Evolutionary conservation across 106 monocot species (phyloP).

Genomic region (Acorus calamus): DNA sequence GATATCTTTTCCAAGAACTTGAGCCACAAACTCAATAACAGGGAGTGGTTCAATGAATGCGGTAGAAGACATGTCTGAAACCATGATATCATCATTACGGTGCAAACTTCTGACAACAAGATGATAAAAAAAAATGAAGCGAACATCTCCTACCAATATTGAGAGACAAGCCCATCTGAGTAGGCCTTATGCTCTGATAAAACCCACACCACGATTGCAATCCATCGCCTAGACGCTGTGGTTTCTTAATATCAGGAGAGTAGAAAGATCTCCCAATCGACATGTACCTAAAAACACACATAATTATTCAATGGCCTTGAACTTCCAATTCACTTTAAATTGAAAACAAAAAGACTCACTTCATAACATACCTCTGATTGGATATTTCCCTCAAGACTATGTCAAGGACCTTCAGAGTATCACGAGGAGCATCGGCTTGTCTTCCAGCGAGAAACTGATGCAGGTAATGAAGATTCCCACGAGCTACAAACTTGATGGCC

Average conservation of each 20-base stretch:
- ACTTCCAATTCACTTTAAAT: not conserved
- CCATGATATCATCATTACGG: no score
- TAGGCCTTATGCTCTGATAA: conserved; percentile 89
- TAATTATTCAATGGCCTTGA: not conserved
- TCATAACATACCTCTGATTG: conserved; percentile 44
- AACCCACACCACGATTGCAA: conserved; percentile 88
- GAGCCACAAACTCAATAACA: conserved; percentile 79
- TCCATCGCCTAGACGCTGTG: conserved; percentile 73
- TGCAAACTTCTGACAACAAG: not conserved
- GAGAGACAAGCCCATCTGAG: conserved; percentile 89
- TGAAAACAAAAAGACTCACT: not conserved
- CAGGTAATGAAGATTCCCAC: conserved; percentile 58
- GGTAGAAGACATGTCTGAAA: conserved; percentile 76
- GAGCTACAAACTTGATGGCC: conserved; percentile 72
- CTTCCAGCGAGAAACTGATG: conserved; percentile 58
- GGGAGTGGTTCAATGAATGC: conserved; percentile 95
- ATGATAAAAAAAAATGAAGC: not conserved
- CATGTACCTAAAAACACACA: conserved; percentile 38
- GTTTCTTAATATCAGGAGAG: conserved; percentile 73
- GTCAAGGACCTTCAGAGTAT: conserved; percentile 68
- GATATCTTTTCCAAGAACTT: conserved; percentile 64
- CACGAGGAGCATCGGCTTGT: conserved; percentile 56
- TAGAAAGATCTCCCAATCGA: conserved; percentile 75
- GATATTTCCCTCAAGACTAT: conserved; percentile 69
- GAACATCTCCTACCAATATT: conserved; percentile 56